Percentiles rank a stretch among this genome's conserved stretches.
These are phyloP conservation scores for Firmiana major DNA, from an alignment of 345 rosid species.

Conservation along the genomic window DNA sequence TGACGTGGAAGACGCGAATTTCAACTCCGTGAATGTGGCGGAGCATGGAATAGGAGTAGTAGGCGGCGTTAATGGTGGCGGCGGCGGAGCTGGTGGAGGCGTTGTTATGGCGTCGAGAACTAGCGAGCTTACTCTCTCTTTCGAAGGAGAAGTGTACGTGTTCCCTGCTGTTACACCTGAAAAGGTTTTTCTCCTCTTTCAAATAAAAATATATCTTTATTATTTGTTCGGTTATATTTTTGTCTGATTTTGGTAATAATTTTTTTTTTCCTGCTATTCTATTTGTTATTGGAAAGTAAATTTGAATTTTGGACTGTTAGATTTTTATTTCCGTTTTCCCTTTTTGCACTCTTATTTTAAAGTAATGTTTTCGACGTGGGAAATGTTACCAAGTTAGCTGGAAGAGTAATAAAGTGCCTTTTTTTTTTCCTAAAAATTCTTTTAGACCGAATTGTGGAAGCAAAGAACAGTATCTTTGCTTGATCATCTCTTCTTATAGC, in stretches of 20 bases:
- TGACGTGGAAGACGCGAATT: conserved; percentile 34
- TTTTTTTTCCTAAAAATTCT: not conserved
- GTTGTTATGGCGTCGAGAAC: conserved; percentile 44
- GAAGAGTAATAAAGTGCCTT: not conserved
- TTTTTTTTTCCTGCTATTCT: not conserved
- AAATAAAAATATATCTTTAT: not conserved
- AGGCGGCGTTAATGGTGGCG: not conserved
- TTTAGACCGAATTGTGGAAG: not conserved
- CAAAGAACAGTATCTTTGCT: not conserved
- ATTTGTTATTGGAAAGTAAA: not conserved
- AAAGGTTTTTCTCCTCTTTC: conserved; percentile 30
- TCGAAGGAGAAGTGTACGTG: conserved; percentile 74
- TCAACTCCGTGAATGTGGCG: conserved; percentile 42
- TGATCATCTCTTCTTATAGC: not conserved
- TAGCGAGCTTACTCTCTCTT: conserved; percentile 69
- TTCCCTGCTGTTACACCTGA: conserved; percentile 65
- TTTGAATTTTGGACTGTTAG: not conserved
- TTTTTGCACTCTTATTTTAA: not conserved
- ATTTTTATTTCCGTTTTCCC: not conserved
- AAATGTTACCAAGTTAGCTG: not conserved
- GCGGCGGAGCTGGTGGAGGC: conserved; percentile 12
- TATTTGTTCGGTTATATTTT: not conserved
- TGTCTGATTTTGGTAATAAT: not conserved
- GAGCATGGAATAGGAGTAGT: conserved; percentile 24
- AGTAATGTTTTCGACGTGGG: not conserved